Percentiles rank a stretch among this genome's conserved stretches.
Evolutionary conservation across 495 filamentous ascomycete species (phyloP).

Genomic region (Astrothelium subdiscretum): DNA sequence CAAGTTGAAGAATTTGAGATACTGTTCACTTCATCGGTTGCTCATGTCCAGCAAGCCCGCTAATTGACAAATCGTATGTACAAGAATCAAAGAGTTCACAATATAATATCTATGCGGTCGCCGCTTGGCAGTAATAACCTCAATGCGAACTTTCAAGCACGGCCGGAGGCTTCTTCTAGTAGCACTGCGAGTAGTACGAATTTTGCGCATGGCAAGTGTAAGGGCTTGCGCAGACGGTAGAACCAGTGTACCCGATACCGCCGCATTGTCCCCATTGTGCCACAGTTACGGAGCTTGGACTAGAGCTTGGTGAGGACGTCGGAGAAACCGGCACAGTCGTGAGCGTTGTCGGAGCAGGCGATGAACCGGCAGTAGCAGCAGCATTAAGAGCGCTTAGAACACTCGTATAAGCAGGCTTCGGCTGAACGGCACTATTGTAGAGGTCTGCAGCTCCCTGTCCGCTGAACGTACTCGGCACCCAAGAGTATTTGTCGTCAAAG

Average conservation of each 20-base stretch:
- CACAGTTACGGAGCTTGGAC: not conserved
- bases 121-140: not conserved
- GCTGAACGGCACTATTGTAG: not conserved
- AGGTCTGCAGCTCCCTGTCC: not conserved
- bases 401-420: slow-evolving; percentile 1
- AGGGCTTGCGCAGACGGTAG: slow-evolving; percentile 12
- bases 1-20: too few relatives aligned
- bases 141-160: not conserved
- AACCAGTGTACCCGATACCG: slow-evolving; percentile 12
- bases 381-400: not conserved
- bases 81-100: not conserved
- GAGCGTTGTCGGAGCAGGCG: not conserved
- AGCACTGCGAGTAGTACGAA: slow-evolving; percentile 18
- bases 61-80: not conserved
- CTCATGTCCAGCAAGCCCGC: too few relatives aligned
- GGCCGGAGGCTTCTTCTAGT: not conserved
- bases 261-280: slow-evolving; percentile 12
- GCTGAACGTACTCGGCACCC: slow-evolving; percentile 8
- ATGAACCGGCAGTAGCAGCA: not conserved
- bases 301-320: not conserved
- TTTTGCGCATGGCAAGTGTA: slow-evolving; percentile 10
- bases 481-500: slow-evolving; percentile 16
- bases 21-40: too few relatives aligned
- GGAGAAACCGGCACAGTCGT: not conserved
- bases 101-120: not conserved